These are phyloP conservation scores for Zostera marina DNA, from an alignment of 116 monocot genomes.

Conservation along the genomic window DNA sequence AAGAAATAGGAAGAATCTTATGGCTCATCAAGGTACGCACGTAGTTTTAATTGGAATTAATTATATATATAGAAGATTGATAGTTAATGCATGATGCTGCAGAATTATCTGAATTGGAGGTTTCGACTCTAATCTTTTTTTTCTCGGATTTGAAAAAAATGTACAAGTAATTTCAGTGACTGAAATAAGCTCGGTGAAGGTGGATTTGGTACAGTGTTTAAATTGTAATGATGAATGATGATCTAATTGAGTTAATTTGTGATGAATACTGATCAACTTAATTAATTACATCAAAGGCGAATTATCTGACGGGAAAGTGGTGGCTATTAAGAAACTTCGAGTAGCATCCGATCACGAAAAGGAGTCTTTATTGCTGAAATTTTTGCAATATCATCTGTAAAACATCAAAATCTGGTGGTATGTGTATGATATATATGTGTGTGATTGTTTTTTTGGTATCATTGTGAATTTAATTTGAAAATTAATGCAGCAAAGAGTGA, in stretches of 20 bases:
- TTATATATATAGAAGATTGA: too few species aligned
- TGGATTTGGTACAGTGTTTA: constrained; percentile 61
- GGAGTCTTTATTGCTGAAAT: constrained; percentile 54
- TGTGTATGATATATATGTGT: neutral
- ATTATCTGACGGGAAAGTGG: constrained; percentile 47
- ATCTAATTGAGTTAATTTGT: too few species aligned
- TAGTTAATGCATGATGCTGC: constrained; percentile 1
- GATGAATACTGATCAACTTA: neutral
- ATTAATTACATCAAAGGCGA: constrained; percentile 24
- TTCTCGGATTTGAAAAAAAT: constrained; percentile 9
- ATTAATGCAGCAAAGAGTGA: constrained; percentile 27
- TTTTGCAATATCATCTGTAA: constrained; percentile 63
- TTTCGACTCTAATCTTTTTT: constrained; percentile 5
- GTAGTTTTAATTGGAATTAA: neutral
- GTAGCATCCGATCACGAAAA: constrained; percentile 51
- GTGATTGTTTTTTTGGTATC: too few species aligned
- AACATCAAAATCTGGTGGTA: constrained; percentile 77
- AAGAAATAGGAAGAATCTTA: neutral
- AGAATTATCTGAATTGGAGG: constrained; percentile 2
- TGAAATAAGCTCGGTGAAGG: constrained; percentile 56
- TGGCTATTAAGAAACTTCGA: constrained; percentile 72
- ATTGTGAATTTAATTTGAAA: neutral
- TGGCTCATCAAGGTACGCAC: constrained; percentile 1
- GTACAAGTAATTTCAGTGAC: constrained; percentile 18
- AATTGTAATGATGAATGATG: too few species aligned